These are phyloP conservation scores for Furcasterigmium sp. DNA, from an alignment of 2,329 filamentous ascomycete species.

Conservation along the genomic window DNA sequence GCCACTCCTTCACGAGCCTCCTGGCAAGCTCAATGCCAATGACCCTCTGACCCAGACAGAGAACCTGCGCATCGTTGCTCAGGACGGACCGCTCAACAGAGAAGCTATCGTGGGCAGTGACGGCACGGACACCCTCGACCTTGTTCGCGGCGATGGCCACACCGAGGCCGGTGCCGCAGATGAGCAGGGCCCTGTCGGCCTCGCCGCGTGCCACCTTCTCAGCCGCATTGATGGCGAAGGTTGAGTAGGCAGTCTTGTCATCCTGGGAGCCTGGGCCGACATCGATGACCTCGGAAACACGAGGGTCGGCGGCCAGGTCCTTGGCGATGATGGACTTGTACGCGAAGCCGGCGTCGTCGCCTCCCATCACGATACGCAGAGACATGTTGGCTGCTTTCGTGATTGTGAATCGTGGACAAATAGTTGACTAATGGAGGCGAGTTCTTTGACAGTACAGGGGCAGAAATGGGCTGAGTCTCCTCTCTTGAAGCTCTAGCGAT, in stretches of 20 bases:
- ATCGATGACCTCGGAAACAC: conserved; percentile 64
- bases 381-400: background rate
- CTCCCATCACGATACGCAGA: conserved; percentile 10
- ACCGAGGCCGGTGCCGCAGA: conserved; percentile 82
- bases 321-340: conserved; percentile 76
- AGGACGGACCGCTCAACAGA: conserved; percentile 76
- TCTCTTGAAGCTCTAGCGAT: too few relatives aligned
- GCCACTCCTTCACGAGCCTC: conserved; percentile 72
- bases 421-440: too few relatives aligned
- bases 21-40: conserved; percentile 76
- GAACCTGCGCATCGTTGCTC: conserved; percentile 81
- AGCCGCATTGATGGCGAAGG: conserved; percentile 69
- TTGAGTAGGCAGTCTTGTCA: conserved; percentile 79
- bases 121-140: conserved; percentile 73
- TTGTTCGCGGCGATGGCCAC: conserved; percentile 87
- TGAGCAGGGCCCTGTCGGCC: conserved; percentile 72
- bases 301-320: conserved; percentile 61
- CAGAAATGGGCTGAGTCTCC: too few relatives aligned
- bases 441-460: too few relatives aligned
- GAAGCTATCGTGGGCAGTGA: conserved; percentile 83
- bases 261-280: conserved; percentile 61
- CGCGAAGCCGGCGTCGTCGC: conserved; percentile 60
- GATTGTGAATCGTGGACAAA: background rate
- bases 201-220: conserved; percentile 54
- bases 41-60: conserved; percentile 84